phyloP scores from a whole-genome alignment of 352 stramenopile genomes.

The Poterioochromonas sp. region DNA sequence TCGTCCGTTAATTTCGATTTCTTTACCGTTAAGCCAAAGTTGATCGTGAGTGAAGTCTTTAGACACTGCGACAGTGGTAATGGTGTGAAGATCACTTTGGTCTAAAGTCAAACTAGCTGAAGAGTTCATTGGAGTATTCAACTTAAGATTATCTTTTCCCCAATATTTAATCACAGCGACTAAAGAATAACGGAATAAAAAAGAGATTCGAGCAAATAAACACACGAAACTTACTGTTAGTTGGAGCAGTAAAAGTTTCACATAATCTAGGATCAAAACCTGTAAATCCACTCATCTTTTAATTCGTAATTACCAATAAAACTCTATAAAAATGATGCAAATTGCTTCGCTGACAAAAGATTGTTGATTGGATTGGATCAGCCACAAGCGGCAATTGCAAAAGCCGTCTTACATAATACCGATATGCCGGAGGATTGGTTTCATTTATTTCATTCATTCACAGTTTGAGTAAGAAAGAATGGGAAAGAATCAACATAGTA shows the following conservation, averaged over 20 bases:
- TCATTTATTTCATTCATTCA: too few species aligned
- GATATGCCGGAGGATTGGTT: too few species aligned
- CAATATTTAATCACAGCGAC: conserved; percentile 97
- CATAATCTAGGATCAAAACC: conserved; percentile 24
- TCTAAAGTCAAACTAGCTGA: conserved; percentile 92
- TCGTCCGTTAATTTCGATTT: conserved; percentile 63
- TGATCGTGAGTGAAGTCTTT: conserved; percentile 65
- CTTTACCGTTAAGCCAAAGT: conserved; percentile 83
- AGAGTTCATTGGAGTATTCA: conserved; percentile 93
- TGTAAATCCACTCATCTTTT: background rate
- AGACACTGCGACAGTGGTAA: conserved; percentile 75
- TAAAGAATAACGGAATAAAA: background rate
- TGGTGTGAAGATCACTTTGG: conserved; percentile 80
- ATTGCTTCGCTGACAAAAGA: too few species aligned
- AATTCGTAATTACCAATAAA: background rate
- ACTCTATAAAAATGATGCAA: too few species aligned
- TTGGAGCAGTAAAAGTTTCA: conserved; percentile 31
- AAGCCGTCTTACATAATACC: too few species aligned
- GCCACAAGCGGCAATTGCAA: too few species aligned
- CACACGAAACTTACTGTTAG: conserved; percentile 27
- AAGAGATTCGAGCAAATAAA: background rate
- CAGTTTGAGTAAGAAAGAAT: too few species aligned
- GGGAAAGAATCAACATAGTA: conserved; percentile 47
- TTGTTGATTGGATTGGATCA: too few species aligned
- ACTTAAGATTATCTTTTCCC: conserved; percentile 78